Percentiles rank a stretch among this genome's conserved stretches.
Conservation (phyloP, 352 stramenopile genomes). For the Phytopythium kandeliae region DNA sequence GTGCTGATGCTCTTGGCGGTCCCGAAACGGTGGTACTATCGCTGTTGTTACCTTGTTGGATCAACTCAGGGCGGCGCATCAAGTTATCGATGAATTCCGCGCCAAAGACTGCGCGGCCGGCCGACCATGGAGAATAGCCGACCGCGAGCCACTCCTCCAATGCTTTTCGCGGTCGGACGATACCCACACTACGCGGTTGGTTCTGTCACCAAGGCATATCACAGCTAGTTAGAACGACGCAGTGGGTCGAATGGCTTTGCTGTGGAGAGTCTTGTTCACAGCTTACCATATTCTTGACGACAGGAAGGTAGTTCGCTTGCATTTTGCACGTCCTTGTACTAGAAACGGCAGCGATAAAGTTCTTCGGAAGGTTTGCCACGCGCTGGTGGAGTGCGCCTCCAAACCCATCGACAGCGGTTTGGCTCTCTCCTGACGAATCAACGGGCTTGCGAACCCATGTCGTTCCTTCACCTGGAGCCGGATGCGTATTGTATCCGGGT, state of each 20-base stretch:
- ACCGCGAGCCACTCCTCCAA: constrained; percentile 87
- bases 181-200: constrained; percentile 75
- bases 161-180: constrained; percentile 78
- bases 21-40: background rate
- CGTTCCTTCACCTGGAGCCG: constrained; percentile 44
- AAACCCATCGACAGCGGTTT: constrained; percentile 62
- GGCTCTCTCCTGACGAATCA: constrained; percentile 40
- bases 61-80: constrained; percentile 47
- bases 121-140: constrained; percentile 91
- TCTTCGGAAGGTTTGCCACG: constrained; percentile 55
- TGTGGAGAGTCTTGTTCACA: background rate
- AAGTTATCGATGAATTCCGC: constrained; percentile 63
- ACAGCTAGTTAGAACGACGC: constrained; percentile 1
- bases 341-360: constrained; percentile 58
- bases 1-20: background rate
- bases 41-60: constrained; percentile 19
- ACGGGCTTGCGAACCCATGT: constrained; percentile 55
- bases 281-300: constrained; percentile 64
- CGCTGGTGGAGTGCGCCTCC: constrained; percentile 52
- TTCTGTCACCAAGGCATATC: constrained; percentile 39
- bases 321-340: constrained; percentile 75
- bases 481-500: constrained; percentile 50
- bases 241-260: background rate
- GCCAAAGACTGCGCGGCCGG: constrained; percentile 51
- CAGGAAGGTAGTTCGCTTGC: constrained; percentile 70